These are phyloP conservation scores for Apodospora peruviana DNA, from an alignment of 495 filamentous ascomycete species.

Conservation along the genomic window DNA sequence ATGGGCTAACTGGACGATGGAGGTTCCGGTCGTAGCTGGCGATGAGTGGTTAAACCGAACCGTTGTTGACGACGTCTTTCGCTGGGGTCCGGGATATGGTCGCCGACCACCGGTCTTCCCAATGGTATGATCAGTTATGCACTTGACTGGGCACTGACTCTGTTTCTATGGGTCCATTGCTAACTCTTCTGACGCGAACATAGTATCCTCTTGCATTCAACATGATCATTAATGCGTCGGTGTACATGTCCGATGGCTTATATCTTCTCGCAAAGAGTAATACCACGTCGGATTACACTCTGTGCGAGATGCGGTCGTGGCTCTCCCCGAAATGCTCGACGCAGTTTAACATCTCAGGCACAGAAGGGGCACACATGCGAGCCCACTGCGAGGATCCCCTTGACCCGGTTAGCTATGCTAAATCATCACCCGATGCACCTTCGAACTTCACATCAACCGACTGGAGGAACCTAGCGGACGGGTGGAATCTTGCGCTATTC, in stretches of 20 bases:
- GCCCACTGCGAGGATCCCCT: slow-evolving; percentile 52
- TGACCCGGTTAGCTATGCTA: slow-evolving; percentile 48
- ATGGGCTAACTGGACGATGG: slow-evolving; percentile 20
- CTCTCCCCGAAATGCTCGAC: slow-evolving; percentile 58
- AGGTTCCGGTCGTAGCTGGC: slow-evolving; percentile 20
- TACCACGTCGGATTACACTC: slow-evolving; percentile 40
- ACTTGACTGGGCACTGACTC: not conserved
- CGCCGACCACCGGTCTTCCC: slow-evolving; percentile 59
- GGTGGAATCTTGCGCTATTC: slow-evolving; percentile 52
- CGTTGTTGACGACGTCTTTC: slow-evolving; percentile 62
- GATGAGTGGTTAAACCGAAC: slow-evolving; percentile 50
- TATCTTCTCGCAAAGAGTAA: slow-evolving; percentile 59
- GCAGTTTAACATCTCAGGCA: slow-evolving; percentile 50
- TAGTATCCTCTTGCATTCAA: slow-evolving; percentile 54
- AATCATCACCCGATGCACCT: slow-evolving; percentile 28
- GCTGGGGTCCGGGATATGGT: slow-evolving; percentile 47
- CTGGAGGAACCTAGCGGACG: slow-evolving; percentile 54
- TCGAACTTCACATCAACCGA: slow-evolving; percentile 30
- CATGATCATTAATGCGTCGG: slow-evolving; percentile 55
- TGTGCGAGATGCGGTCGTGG: slow-evolving; percentile 59
- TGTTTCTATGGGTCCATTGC: not conserved
- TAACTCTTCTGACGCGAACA: not conserved
- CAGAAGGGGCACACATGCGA: slow-evolving; percentile 46
- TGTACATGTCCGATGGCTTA: slow-evolving; percentile 39
- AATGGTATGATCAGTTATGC: slow-evolving; percentile 27